Base-by-base conservation (phyloP, 257 asterid species). In the Gentiana dahurica region DNA sequence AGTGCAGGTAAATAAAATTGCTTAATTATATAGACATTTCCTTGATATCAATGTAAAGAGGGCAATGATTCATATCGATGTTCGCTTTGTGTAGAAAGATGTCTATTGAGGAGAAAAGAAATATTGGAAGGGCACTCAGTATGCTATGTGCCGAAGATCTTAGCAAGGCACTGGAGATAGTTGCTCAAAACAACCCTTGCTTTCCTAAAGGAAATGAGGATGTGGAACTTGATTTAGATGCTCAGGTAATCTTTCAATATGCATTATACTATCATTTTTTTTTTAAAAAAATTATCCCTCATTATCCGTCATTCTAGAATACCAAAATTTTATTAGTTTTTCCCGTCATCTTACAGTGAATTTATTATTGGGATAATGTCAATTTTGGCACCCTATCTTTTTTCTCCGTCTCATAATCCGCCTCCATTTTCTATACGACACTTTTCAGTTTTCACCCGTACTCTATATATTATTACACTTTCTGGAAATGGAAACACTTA, bases 211-310 rank as follows among this genome's bases (percentile, higher is more conserved):
- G 71, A 6, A 73, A 81, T 10, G 95, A 84, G 63, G 85, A 84
- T 55, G 74, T 90, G 74, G 91, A 87, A 67, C 83, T 90, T 49
- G 96, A 90, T 82, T 75, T 90, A 33, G 77, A 64, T 69, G 82
- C 84, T 11, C 96, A 82, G 98, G 98, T 90, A 65, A 61, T 63
- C 41, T 38, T 65, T 58, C 56, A 59, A 24, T 68, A 41, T 4
- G 8, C 46, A 5, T 10, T 5, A 36, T 34, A 49, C 57, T 10
- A 33, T 49, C 38, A 32, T 61, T 36, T 8, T 58, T 60, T 12
- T 56, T 49, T 9, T 15, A 15, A 15, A 15, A 15, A 15, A 36
- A 12, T 58, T 6, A 33, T 46, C 53, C 55, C 7, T 1, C 51
- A 3, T 15, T 15, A 2, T 15, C 11, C 51, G 13, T 15, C 11